phyloP scores from a whole-genome alignment of 2,329 filamentous ascomycete genomes.

The Fusarium armeniacum region DNA sequence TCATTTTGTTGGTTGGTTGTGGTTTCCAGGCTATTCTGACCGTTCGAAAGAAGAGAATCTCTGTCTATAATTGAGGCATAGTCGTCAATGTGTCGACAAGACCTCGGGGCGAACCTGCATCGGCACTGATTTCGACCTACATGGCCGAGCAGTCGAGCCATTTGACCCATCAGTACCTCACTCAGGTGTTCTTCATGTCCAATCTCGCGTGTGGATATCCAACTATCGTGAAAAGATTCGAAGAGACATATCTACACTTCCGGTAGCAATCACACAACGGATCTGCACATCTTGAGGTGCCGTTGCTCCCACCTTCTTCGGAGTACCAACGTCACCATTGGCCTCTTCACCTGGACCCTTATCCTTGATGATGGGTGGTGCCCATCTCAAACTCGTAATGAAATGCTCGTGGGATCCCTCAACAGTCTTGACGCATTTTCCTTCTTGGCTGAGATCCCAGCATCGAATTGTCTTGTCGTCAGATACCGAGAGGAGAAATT shows the following conservation, averaged over 20 bases:
- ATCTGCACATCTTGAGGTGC: conserved; percentile 70
- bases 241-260: conserved; percentile 74
- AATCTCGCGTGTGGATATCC: conserved; percentile 35
- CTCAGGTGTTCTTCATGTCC: conserved; percentile 29
- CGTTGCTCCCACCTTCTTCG: conserved; percentile 32
- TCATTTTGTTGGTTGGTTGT: background rate
- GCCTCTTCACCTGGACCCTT: conserved; percentile 29
- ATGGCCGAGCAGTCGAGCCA: background rate
- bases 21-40: conserved; percentile 3
- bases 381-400: conserved; percentile 89
- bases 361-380: conserved; percentile 64
- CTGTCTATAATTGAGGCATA: background rate
- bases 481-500: conserved; percentile 86
- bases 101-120: conserved; percentile 7
- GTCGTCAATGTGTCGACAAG: conserved; percentile 1
- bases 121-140: background rate
- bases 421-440: conserved; percentile 87
- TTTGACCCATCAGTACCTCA: background rate
- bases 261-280: conserved; percentile 87
- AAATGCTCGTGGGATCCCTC: conserved; percentile 86
- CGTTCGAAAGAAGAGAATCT: conserved; percentile 34
- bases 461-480: conserved; percentile 95
- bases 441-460: conserved; percentile 93
- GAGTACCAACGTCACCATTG: conserved; percentile 44
- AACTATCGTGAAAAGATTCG: conserved; percentile 75